phyloP scores from a whole-genome alignment of 2,329 filamentous ascomycete species.

The Calonectria crousiana region DNA sequence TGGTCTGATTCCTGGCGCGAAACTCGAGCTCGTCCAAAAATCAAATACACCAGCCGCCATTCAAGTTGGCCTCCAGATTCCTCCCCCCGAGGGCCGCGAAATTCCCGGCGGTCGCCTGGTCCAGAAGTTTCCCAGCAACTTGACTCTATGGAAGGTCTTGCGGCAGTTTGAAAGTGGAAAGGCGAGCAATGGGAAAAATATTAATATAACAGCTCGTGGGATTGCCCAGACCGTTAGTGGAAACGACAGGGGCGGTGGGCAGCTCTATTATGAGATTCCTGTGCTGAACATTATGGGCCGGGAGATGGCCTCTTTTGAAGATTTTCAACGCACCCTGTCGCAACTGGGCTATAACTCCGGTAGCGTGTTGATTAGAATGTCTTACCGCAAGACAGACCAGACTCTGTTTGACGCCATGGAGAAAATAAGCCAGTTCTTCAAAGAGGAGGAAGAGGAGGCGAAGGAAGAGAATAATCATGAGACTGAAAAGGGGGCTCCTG shows the following conservation, averaged over 20 bases:
- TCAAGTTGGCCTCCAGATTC: conserved; percentile 89
- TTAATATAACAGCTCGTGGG: conserved; percentile 88
- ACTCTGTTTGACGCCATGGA: conserved; percentile 88
- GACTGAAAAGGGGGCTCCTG: conserved; percentile 18
- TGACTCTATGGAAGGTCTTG: conserved; percentile 89
- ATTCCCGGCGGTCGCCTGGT: conserved; percentile 76
- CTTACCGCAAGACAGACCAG: conserved; percentile 80
- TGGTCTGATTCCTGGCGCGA: conserved; percentile 86
- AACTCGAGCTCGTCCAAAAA: conserved; percentile 89
- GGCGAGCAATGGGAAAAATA: conserved; percentile 68
- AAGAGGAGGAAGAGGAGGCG: conserved; percentile 54
- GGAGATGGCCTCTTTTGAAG: conserved; percentile 80
- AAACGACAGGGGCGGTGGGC: conserved; percentile 71
- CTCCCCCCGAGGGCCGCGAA: conserved; percentile 74
- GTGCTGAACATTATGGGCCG: conserved; percentile 86
- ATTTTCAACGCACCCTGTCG: conserved; percentile 89
- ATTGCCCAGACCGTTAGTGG: conserved; percentile 72
- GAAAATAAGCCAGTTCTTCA: conserved; percentile 83
- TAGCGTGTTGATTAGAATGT: conserved; percentile 81
- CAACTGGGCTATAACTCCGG: conserved; percentile 91
- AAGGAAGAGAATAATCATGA: conserved; percentile 22
- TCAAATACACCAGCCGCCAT: conserved; percentile 89
- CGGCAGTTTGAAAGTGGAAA: conserved; percentile 88
- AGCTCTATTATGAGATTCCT: conserved; percentile 89
- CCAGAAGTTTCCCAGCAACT: conserved; percentile 89